Percentiles rank a stretch among this genome's conserved stretches.
Conservation (phyloP, 78 protist genomes). For the Dictyostelium brefeldianum region DNA sequence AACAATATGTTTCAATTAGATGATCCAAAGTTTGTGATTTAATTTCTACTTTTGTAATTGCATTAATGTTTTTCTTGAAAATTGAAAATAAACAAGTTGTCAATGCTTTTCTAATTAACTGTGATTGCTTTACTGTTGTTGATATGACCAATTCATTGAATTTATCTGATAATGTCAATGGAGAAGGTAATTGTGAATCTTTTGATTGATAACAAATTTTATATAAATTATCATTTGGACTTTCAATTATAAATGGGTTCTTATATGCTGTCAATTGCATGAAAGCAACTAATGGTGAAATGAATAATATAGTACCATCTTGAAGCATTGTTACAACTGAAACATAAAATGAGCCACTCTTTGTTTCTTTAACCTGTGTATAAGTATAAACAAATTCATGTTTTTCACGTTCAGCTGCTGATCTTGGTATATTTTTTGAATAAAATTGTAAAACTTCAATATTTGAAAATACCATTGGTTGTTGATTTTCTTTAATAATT, state of each 20-base stretch:
- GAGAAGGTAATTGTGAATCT: not conserved
- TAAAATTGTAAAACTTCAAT: not conserved
- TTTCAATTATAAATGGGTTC: not conserved
- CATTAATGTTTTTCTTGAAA: not conserved
- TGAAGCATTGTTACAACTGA: not conserved
- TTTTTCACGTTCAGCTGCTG: not conserved
- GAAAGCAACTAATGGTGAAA: not conserved
- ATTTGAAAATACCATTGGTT: not conserved
- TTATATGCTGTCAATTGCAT: not conserved
- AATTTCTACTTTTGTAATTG: not conserved
- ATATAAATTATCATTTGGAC: constrained; percentile 6
- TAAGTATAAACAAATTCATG: not conserved
- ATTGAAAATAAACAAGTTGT: not conserved
- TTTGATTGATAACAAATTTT: not conserved
- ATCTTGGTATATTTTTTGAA: not conserved
- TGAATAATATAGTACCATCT: constrained; percentile 15
- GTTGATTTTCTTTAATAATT: not conserved
- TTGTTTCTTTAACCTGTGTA: not conserved
- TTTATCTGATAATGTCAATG: not conserved
- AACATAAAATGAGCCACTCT: not conserved
- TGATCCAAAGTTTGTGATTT: not conserved
- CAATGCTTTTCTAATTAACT: not conserved
- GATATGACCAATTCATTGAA: too few species aligned
- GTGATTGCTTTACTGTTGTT: not conserved
- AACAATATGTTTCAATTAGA: not conserved